These are phyloP conservation scores for Trichoderma oligosporum DNA, from an alignment of 2,329 filamentous ascomycete genomes.

Conservation along the genomic window DNA sequence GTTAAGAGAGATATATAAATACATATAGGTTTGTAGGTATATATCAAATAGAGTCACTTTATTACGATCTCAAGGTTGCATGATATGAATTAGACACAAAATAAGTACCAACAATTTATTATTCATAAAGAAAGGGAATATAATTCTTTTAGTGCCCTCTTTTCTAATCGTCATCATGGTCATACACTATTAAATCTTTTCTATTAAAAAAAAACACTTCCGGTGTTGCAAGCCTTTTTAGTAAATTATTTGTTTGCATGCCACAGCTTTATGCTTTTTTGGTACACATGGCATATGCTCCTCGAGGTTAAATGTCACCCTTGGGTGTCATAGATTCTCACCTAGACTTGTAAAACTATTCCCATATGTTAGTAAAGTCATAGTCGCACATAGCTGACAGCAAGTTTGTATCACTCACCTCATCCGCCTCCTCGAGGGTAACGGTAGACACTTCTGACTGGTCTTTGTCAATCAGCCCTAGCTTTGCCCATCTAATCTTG, in stretches of 20 bases:
- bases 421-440: conserved; percentile 65
- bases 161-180: not conserved
- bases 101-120: too few species aligned
- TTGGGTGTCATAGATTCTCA: conserved; percentile 20
- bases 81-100: too few species aligned
- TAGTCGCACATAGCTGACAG: not conserved
- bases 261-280: not conserved
- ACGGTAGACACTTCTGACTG: conserved; percentile 63
- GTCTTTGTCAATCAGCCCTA: conserved; percentile 69
- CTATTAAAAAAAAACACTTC: not conserved
- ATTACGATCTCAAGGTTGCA: too few species aligned
- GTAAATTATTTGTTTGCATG: not conserved
- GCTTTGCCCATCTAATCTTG: conserved; percentile 58
- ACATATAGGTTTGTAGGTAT: too few species aligned
- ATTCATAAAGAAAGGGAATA: not conserved
- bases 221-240: too few species aligned
- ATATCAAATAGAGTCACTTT: too few species aligned
- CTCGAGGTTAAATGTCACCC: not conserved
- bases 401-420: conserved; percentile 41
- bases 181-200: not conserved
- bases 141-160: not conserved
- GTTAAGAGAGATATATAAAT: too few species aligned
- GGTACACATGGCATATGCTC: not conserved
- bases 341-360: conserved; percentile 39
- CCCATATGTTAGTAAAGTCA: conserved; percentile 26